Evolutionary conservation across 139 green algal species (phyloP), one percentile per base, ranked within the genome.

Genomic region (Astrephomene gubernaculifera): DNA sequence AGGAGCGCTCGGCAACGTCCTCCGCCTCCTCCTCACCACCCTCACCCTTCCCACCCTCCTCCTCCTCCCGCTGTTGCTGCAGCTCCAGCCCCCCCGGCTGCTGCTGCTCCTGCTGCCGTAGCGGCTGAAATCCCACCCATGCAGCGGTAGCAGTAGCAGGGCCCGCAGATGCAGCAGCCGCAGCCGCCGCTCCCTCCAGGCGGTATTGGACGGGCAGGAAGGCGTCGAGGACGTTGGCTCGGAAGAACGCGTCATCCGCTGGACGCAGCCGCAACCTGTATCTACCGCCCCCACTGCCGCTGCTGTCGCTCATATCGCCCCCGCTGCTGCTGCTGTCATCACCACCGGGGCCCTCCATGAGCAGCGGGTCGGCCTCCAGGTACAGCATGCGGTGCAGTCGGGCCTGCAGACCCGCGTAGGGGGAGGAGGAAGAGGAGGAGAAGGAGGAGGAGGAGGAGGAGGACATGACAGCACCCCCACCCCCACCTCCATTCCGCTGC

Each of bases 381-480:
- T 92, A 81, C 79, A 94, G 75, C 91, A 94, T 92, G 35, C 87
- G 79, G 22, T 76, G 44, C 36, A 92, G 57, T 17, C 91, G 82
- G 22, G 61, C 49, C 76, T 82, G 72, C 70, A 92, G 83, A 31
- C 61, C 85, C 31, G 85, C 41, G 35, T n/a, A n/a, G n/a, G n/a
- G n/a, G n/a, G n/a, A n/a, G 12, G 49, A 57, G 49, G 49, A 12
- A 57, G 49, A 12, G 49, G 49, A 12, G 14, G 49, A 57, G 49
- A 17, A 17, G 14, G 49, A 12, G 49, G 49, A 17, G 14, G 49
- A 57, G 49, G 49, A 12, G 17, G 17, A 57, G 49, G 49, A 57
- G 49, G 17, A 57, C 14, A 17, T 57, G 49, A 57, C 49, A 17
- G 49, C 12, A 17, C 61, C 17, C 24, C 5, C 6, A n/a, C 61